Conservation (phyloP, 2,329 filamentous ascomycete genomes). For the Cytospora leucostoma region DNA sequence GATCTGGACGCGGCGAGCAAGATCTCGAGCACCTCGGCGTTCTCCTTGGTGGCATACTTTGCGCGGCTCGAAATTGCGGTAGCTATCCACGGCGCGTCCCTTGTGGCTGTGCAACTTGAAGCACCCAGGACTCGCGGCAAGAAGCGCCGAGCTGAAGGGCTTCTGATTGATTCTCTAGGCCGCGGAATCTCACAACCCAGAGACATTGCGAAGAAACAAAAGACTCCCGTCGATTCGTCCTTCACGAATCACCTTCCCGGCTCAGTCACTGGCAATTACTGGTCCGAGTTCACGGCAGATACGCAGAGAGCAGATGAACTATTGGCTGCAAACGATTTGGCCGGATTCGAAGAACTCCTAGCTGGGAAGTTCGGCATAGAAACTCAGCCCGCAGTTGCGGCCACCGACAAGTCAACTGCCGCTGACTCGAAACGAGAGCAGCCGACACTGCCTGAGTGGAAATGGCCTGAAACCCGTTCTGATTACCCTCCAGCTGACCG, state of each 20-base stretch:
- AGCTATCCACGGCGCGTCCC: constrained; percentile 61
- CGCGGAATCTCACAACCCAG: constrained; percentile 56
- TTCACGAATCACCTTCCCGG: constrained; percentile 49
- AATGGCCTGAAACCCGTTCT: constrained; percentile 46
- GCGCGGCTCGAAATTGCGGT: constrained; percentile 67
- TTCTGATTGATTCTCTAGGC: constrained; percentile 74
- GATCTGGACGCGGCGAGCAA: constrained; percentile 41
- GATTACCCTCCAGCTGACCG: constrained; percentile 61
- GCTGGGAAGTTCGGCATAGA: constrained; percentile 52
- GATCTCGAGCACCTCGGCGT: constrained; percentile 35
- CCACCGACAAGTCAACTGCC: not conserved
- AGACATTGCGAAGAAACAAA: constrained; percentile 37
- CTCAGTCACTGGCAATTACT: constrained; percentile 52
- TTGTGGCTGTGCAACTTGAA: constrained; percentile 71
- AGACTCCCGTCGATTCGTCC: constrained; percentile 30
- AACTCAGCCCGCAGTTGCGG: constrained; percentile 14
- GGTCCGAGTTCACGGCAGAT: constrained; percentile 47
- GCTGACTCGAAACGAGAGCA: constrained; percentile 21
- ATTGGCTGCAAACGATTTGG: constrained; percentile 48
- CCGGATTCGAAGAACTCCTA: constrained; percentile 52
- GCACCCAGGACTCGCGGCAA: constrained; percentile 57
- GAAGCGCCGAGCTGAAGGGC: constrained; percentile 58
- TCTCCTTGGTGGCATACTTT: constrained; percentile 61
- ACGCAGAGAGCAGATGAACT: constrained; percentile 50
- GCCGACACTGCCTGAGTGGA: constrained; percentile 50